Conservation (phyloP, 164 flowering plant genomes). For the Akebia trifoliata region DNA sequence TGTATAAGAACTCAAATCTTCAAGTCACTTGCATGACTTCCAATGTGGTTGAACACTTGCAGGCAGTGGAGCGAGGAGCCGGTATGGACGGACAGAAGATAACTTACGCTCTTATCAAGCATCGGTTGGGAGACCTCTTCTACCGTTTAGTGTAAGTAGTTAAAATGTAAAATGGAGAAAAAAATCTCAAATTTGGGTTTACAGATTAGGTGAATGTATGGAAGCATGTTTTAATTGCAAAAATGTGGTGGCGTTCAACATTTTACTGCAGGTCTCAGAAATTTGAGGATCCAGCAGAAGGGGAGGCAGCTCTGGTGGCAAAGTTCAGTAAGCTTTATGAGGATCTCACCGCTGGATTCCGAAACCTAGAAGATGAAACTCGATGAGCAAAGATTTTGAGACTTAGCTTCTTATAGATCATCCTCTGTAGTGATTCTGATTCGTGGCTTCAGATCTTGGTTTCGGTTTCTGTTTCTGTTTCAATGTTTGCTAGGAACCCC, state of each 20-base stretch:
- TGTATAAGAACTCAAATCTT: no score
- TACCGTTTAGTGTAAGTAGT: conserved; percentile 98
- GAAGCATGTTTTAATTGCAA: neutral
- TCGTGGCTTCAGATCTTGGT: neutral
- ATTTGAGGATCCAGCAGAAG: conserved; percentile 98
- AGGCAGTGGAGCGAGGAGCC: conserved; percentile 97
- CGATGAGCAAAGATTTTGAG: conserved; percentile 37
- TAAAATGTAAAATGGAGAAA: no score
- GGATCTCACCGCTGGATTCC: conserved; percentile 89
- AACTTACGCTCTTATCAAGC: conserved; percentile 83
- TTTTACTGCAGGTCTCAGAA: conserved; percentile 75
- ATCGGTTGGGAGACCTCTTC: conserved; percentile 84
- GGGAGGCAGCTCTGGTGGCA: conserved; percentile 71
- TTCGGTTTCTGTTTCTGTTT: no score
- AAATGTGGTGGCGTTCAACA: no score
- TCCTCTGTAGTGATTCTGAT: no score
- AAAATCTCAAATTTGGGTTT: no score
- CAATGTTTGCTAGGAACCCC: no score
- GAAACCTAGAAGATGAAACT: conserved; percentile 93
- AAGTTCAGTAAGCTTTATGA: conserved; percentile 85
- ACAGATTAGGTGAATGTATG: no score
- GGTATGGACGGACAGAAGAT: conserved; percentile 98
- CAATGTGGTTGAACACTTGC: no score
- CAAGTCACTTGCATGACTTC: no score
- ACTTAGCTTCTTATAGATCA: neutral